Evolutionary conservation across 208 protist genomes (phyloP), one percentile per base, ranked within the genome.

Genomic region (Acanthamoeba triangularis): DNA sequence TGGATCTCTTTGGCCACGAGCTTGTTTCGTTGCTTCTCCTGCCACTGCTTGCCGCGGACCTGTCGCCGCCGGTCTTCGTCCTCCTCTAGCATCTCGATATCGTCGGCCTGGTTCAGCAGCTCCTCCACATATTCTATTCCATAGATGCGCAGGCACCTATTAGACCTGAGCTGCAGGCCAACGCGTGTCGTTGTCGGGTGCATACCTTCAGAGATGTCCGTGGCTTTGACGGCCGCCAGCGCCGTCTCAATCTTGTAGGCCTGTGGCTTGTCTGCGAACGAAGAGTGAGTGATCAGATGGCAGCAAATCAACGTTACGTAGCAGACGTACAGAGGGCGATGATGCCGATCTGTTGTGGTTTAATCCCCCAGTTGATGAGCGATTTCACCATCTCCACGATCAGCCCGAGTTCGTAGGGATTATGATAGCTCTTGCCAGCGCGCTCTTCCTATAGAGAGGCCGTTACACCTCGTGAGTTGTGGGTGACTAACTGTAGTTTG

Each of bases 271-370:
- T 97, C 80, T 97, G 67, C 13, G 47, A 84, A 30, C 18, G 65
- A n/a, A 33, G n/a, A 59, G 30, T 63, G 67, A n/a, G 44, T 28
- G 1, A 47, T 16, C 84, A 56, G 23, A 5, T 61, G 23, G 14
- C 14, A 61, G 56, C 2, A 18, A 1, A 20, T 59, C 1, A 35
- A 87, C 69, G 13, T 7, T 67, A 95, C 20, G 30, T 84, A 49
- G 88, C 14, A 16, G 10, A 49, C 69, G 82, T 96, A 97, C 95
- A 98, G 11, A 98, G 41, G 65, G 95, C 78, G 74, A 98, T 98
- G 37, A 98, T 94, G 54, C 97, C 97, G 44, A 98, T 97, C 76
- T 97, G 49, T n/a, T 90, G 37, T 0, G 65, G 61, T 52, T 61
- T 52, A 2, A 97, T 93, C 49, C 91, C 94, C 33, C 56, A 94